Conservation (phyloP, 768 basidiomycete genomes). For the Calocybe cyanea region DNA sequence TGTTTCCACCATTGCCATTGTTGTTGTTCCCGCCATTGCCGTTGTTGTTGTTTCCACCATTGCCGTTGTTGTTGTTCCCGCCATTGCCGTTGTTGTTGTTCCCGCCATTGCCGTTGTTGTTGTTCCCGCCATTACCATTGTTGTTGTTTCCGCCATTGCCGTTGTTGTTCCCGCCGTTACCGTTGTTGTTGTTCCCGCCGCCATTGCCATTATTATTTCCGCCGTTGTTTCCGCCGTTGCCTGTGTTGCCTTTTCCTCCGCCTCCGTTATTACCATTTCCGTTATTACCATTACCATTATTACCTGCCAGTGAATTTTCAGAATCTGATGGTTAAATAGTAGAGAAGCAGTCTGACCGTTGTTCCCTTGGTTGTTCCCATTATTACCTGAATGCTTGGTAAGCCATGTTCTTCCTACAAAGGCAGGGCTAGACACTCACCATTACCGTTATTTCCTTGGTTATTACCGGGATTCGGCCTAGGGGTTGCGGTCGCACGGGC, state of each 20-base stretch:
- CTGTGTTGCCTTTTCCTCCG: constrained; percentile 3
- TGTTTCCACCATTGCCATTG: constrained; percentile 5
- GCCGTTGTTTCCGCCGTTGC: constrained; percentile 8
- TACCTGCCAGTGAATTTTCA: background rate
- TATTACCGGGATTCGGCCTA: constrained; percentile 7
- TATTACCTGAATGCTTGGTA: constrained; percentile 6
- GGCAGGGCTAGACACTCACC: background rate
- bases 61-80: constrained; percentile 6
- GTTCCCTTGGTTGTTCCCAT: constrained; percentile 8
- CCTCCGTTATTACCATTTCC: constrained; percentile 9
- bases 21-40: constrained; percentile 3
- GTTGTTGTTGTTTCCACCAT: constrained; percentile 9
- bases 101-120: too few relatives aligned
- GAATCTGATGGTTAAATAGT: background rate
- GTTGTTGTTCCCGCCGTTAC: constrained; percentile 10
- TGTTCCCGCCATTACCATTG: too few relatives aligned
- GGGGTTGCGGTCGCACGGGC: constrained; percentile 22
- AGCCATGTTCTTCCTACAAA: background rate
- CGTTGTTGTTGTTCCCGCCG: constrained; percentile 6
- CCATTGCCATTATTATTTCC: constrained; percentile 4
- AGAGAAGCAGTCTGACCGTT: constrained; percentile 1
- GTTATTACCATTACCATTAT: constrained; percentile 6
- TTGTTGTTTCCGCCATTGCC: background rate
- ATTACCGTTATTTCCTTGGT: constrained; percentile 2
- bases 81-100: too few relatives aligned